Evolutionary conservation across 495 filamentous ascomycete genomes (phyloP), one percentile per base, ranked within the genome.

Genomic region (Bombardia bombarda): DNA sequence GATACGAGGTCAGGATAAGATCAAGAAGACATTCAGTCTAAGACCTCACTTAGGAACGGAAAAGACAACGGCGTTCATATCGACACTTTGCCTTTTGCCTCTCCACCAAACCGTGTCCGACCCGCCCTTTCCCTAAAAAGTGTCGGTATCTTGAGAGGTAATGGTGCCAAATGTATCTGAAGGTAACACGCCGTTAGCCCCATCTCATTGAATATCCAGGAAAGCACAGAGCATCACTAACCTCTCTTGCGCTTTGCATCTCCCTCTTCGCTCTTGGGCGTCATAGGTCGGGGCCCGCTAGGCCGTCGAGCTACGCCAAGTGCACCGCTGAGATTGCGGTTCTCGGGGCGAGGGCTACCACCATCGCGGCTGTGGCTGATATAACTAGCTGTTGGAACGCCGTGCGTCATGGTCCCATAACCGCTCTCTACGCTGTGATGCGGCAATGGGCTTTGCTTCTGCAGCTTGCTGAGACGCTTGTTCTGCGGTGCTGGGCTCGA

Each of bases 81-180:
- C 7, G 7, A 7, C 25, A 28, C 25, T 28, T 28, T 28, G 32
- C 32, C n/a, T 14, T 10, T 5, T 14, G 8, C 32, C 32, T 33
- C 32, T 17, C 32, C 32, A 33, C 32, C 32, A 33, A n/a, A 17
- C 32, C 8, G 32, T 33, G 16, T 14, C 14, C 5, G 32, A 6
- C 5, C 14, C 32, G 32, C 7, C 23, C 32, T 43, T 31, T 39
- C 30, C 43, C 63, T 69, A 77, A 47, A 75, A 75, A 21, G 72
- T 75, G 49, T 77, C 73, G 19, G 66, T 70, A 42, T 75, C 72
- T 40, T 67, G 69, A 44, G 67, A 72, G 21, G 56, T 62, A 16
- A 73, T 47, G 2, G 70, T 67, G 43, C 72, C 72, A 51, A 75
- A 77, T 18, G 73, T 77, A 58, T 77, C 73, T 77, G 38, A 0